A percentile compares a stretch with the other conserved stretches of the same genome.
Conservation (phyloP, 2,329 filamentous ascomycete species). For the Elsinoe necatrix region DNA sequence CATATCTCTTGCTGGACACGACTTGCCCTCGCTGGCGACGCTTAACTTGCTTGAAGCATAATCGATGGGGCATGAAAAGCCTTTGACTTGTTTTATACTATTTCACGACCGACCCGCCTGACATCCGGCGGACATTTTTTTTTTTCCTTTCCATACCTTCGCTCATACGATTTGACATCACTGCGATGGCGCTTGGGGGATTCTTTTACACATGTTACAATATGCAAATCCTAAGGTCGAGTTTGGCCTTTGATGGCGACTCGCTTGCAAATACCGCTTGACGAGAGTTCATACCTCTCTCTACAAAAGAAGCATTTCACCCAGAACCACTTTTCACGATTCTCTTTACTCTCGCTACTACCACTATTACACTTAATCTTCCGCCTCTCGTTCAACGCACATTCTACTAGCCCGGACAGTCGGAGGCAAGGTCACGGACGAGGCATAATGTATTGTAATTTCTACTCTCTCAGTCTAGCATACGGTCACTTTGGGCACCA, state of each 20-base stretch:
- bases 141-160: no score
- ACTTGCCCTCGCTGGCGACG: constrained; percentile 5
- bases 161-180: constrained; percentile 14
- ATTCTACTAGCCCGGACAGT: constrained; percentile 1
- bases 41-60: constrained; percentile 12
- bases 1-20: constrained; percentile 11
- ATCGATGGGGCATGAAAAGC: constrained; percentile 1
- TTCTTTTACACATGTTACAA: not conserved
- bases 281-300: not conserved
- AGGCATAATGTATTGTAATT: constrained; percentile 6
- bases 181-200: constrained; percentile 13
- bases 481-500: not conserved
- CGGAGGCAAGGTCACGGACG: not conserved
- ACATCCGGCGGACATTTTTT: not conserved
- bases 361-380: constrained; percentile 3
- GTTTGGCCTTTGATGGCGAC: not conserved
- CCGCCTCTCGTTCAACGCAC: constrained; percentile 3
- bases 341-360: not conserved
- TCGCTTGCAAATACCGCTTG: constrained; percentile 10
- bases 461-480: not conserved
- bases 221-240: not conserved
- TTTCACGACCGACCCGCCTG: constrained; percentile 1
- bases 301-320: constrained; percentile 1
- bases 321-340: constrained; percentile 9
- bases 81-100: constrained; percentile 7